Percentiles rank a stretch among this genome's conserved stretches.
Evolutionary conservation across 2,329 filamentous ascomycete genomes (phyloP).

Genomic region (Pseudophaeomoniella oleicola): DNA sequence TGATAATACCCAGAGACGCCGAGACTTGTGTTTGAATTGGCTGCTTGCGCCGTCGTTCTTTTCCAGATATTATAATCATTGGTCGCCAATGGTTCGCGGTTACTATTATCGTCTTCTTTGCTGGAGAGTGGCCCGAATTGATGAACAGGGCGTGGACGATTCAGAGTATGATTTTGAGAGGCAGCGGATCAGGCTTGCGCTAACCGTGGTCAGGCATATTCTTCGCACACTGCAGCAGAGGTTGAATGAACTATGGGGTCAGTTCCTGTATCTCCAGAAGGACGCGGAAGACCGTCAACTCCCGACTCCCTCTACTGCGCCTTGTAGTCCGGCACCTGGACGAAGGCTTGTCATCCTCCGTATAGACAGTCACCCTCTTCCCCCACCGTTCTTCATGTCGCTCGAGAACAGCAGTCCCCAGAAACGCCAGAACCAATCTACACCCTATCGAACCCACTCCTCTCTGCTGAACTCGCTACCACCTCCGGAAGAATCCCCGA

Average conservation of each 20-base stretch:
- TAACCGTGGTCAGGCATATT: constrained; percentile 42
- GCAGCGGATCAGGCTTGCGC: background rate
- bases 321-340: constrained; percentile 72
- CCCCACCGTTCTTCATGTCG: constrained; percentile 41
- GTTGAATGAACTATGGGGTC: constrained; percentile 59
- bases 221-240: constrained; percentile 53
- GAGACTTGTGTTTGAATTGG: constrained; percentile 57
- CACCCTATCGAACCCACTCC: constrained; percentile 20
- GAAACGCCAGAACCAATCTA: constrained; percentile 16
- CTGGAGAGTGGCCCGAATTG: constrained; percentile 72
- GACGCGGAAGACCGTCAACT: constrained; percentile 43
- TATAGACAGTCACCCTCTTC: constrained; percentile 50
- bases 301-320: constrained; percentile 55
- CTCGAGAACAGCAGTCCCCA: constrained; percentile 46
- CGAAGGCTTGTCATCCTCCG: constrained; percentile 80
- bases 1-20: constrained; percentile 51
- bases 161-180: constrained; percentile 53
- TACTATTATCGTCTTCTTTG: constrained; percentile 86
- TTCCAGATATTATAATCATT: constrained; percentile 74
- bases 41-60: constrained; percentile 63
- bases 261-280: constrained; percentile 62
- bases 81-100: constrained; percentile 88
- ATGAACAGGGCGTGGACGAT: constrained; percentile 47
- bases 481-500: constrained; percentile 11
- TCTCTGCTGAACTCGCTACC: constrained; percentile 16